Conservation (phyloP, 2,329 filamentous ascomycete species). For the Fusarium vanettenii region DNA sequence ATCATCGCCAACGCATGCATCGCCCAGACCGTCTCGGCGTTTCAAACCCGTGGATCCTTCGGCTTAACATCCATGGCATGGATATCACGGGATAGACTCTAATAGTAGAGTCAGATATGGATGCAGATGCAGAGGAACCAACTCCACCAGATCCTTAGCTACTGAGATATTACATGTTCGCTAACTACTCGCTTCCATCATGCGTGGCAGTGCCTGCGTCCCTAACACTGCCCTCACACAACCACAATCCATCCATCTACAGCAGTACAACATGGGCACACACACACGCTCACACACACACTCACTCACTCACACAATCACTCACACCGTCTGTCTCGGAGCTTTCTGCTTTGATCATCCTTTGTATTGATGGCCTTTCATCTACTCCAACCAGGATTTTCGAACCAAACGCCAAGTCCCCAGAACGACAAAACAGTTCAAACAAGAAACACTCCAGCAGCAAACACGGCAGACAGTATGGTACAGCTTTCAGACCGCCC, state of each 20-base stretch:
- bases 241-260: slow-evolving; percentile 18
- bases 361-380: slow-evolving; percentile 45
- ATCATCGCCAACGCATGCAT: slow-evolving; percentile 38
- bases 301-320: not conserved
- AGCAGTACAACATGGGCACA: slow-evolving; percentile 9
- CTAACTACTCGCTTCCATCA: not conserved
- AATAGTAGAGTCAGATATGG: not conserved
- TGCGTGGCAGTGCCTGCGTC: slow-evolving; percentile 13
- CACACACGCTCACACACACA: not conserved
- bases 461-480: slow-evolving; percentile 41
- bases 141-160: slow-evolving; percentile 14
- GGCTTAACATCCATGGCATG: not conserved
- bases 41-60: slow-evolving; percentile 32
- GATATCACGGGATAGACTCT: not conserved
- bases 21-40: slow-evolving; percentile 26
- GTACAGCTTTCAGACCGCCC: slow-evolving; percentile 44
- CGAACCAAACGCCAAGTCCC: slow-evolving; percentile 45
- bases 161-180: slow-evolving; percentile 18
- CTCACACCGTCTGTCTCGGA: not conserved
- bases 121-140: not conserved
- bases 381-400: slow-evolving; percentile 47
- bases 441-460: slow-evolving; percentile 38
- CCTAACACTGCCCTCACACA: slow-evolving; percentile 11
- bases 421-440: slow-evolving; percentile 29
- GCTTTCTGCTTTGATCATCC: slow-evolving; percentile 37